phyloP scores from a whole-genome alignment of 2,329 filamentous ascomycete genomes.

The Endocalyx cinctus region DNA sequence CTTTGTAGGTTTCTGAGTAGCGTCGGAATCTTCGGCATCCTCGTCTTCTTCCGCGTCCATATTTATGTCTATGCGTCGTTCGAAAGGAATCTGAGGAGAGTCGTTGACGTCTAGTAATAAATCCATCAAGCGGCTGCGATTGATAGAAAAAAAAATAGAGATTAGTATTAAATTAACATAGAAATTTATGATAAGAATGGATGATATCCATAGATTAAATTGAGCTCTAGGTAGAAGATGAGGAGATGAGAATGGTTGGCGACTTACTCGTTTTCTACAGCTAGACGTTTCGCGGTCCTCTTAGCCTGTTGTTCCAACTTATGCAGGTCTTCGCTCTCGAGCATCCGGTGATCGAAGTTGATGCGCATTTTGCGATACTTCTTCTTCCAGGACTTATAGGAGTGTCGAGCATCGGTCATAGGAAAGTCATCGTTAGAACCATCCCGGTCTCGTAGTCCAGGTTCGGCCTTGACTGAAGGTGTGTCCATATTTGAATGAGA shows the following conservation, averaged over 20 bases:
- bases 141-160: conserved; percentile 13
- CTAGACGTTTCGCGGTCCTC: conserved; percentile 75
- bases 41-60: conserved; percentile 38
- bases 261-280: conserved; percentile 91
- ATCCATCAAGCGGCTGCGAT: conserved; percentile 74
- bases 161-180: conserved; percentile 6
- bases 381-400: conserved; percentile 73
- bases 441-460: conserved; percentile 25
- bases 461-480: conserved; percentile 22
- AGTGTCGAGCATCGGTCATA: conserved; percentile 42
- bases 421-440: conserved; percentile 27
- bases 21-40: conserved; percentile 35
- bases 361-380: conserved; percentile 93
- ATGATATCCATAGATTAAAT: conserved; percentile 6
- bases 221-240: conserved; percentile 12
- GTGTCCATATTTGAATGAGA: conserved; percentile 22
- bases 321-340: conserved; percentile 77
- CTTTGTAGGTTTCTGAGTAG: conserved; percentile 36
- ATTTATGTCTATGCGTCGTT: conserved; percentile 69
- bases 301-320: conserved; percentile 76
- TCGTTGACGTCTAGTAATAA: conserved; percentile 87
- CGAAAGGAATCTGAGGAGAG: conserved; percentile 68
- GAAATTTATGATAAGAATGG: conserved; percentile 10
- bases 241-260: not conserved
- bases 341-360: conserved; percentile 72